phyloP scores from a whole-genome alignment of 106 monocot species.

The Xerophyta viscosa region DNA sequence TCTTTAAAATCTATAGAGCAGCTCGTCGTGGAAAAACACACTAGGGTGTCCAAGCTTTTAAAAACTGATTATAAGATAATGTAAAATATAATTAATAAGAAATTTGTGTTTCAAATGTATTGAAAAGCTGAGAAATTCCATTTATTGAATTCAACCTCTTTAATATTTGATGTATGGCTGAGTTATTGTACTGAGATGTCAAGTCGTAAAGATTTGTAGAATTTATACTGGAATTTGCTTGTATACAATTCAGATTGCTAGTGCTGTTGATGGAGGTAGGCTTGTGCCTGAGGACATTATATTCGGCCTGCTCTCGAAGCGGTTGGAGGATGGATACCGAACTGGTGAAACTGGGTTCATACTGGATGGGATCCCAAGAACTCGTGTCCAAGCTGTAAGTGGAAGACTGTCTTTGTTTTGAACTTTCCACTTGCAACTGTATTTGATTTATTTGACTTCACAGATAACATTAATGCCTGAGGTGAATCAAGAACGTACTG shows the following conservation, averaged over 20 bases:
- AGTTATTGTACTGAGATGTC: background rate
- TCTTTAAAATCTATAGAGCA: too few species aligned
- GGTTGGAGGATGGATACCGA: conserved; percentile 66
- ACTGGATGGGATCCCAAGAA: conserved; percentile 87
- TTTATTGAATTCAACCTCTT: too few species aligned
- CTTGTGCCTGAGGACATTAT: conserved; percentile 89
- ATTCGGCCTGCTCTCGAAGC: conserved; percentile 73
- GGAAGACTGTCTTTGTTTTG: background rate
- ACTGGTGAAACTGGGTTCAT: conserved; percentile 91
- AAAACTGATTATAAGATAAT: too few species aligned
- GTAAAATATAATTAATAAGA: too few species aligned
- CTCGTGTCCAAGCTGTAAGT: conserved; percentile 79
- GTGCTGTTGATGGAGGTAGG: conserved; percentile 79
- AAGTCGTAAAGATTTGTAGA: background rate
- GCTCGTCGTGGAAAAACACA: too few species aligned
- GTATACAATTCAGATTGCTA: conserved; percentile 52
- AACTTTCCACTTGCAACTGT: background rate
- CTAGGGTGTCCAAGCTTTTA: too few species aligned
- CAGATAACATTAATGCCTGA: too few species aligned
- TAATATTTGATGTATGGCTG: background rate
- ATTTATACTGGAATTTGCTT: background rate
- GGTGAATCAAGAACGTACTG: too few species aligned
- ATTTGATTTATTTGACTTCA: background rate
- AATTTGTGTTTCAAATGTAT: too few species aligned
- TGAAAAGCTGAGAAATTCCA: too few species aligned